Base-by-base conservation (phyloP, 148 eudicot genomes). In the Amaranthus palmeri region DNA sequence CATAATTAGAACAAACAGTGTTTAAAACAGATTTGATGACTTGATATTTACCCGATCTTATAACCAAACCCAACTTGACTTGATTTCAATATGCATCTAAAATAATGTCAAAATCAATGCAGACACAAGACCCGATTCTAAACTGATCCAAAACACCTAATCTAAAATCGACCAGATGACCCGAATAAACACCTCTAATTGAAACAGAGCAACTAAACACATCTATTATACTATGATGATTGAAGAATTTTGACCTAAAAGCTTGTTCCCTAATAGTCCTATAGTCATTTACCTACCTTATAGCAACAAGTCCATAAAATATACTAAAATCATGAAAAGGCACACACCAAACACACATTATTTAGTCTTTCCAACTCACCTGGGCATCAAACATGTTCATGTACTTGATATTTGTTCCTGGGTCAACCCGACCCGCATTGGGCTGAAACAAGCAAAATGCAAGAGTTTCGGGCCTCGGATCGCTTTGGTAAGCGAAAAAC, bases 381-480 rank as follows among this genome's bases (percentile, higher is more conserved):
- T 79, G 80, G 8, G 98, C 98, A 80, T 93, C 96, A 50, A 91
- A 91, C 98, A 93, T 91, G 83, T 91, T 93, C 91, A 82, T 89
- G 77, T 93, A 93, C 79, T 90, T 87, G 78, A 93, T 88, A 52
- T 87, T 88, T 36, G 81, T 82, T 42, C 81, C 85, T 3, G 92
- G 59, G 66, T 91, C 98, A 14, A 89, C 79, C 79, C 93, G 90
- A 0, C 97, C 98, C 1, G 87, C 77, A 59, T 91, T 93, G 25
- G 90, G 90, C 74, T 87, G 89, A 73, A 93, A 91, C 48, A 91
- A 82, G 74, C 92, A 88, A 74, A 87, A 93, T 2, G 88, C 85
- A 54, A 91, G 71, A 17, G 96, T 86, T 14, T 88, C 91, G 5
- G 91, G 81, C 60, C 96, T 83, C 0, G 92, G 82, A 69, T 93